These are phyloP conservation scores for Solanum tarapatanum DNA, from an alignment of 257 asterid species.

Conservation along the genomic window DNA sequence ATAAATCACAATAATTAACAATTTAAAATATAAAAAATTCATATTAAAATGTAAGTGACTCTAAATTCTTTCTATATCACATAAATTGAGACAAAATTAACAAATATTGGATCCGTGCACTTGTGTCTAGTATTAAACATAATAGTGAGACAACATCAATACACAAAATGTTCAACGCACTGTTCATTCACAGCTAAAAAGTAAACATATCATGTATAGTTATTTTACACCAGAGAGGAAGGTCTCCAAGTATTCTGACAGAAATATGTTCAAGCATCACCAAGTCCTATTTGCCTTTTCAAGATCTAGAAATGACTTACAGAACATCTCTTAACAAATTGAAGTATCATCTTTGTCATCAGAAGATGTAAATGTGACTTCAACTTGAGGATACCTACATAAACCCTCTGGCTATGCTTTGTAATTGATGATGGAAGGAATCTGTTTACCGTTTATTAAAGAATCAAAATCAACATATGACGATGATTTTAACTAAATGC, in stretches of 20 bases:
- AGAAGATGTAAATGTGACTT: neutral
- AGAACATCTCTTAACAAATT: neutral
- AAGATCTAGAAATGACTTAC: neutral
- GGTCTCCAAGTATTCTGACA: neutral
- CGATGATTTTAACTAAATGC: neutral
- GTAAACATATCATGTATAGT: neutral
- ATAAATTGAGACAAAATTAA: no score
- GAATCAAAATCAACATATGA: neutral
- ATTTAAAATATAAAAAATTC: no score
- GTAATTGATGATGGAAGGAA: neutral
- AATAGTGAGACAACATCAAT: neutral
- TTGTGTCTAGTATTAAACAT: neutral
- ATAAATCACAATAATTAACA: neutral
- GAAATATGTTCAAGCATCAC: neutral
- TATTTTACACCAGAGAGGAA: neutral
- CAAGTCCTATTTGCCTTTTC: neutral
- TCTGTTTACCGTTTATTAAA: neutral
- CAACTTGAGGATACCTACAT: neutral
- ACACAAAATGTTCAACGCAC: neutral
- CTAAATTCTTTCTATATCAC: neutral
- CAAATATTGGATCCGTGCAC: neutral
- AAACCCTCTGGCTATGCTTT: neutral
- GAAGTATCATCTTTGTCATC: neutral
- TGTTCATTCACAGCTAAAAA: neutral
- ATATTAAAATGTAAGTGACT: neutral